Evolutionary conservation across 2,329 filamentous ascomycete genomes (phyloP).

Genomic region (Botryosphaeria dothidea): DNA sequence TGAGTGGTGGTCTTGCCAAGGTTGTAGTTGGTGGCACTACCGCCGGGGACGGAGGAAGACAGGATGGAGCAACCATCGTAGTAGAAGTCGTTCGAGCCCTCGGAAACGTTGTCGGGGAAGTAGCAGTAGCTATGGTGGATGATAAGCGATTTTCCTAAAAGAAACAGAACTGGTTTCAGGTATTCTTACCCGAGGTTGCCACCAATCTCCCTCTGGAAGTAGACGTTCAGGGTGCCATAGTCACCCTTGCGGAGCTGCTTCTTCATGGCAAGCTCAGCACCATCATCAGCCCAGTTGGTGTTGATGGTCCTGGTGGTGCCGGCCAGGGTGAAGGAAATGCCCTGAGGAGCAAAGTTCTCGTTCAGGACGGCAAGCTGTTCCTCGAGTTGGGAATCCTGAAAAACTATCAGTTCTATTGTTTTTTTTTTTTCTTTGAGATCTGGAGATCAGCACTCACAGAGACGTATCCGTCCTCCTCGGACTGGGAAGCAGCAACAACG

Average conservation of each 20-base stretch:
- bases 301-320: slow-evolving; percentile 21
- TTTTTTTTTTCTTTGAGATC: no score
- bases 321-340: slow-evolving; percentile 21
- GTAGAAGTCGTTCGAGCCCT: slow-evolving; percentile 23
- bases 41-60: slow-evolving; percentile 28
- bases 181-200: slow-evolving; percentile 49
- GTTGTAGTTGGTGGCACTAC: slow-evolving; percentile 23
- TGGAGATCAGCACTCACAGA: slow-evolving; percentile 15
- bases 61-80: slow-evolving; percentile 28
- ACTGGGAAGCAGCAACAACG: slow-evolving; percentile 30
- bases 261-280: slow-evolving; percentile 23
- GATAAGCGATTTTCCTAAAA: slow-evolving; percentile 23
- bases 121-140: neutral
- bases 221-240: slow-evolving; percentile 31
- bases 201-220: slow-evolving; percentile 28
- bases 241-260: slow-evolving; percentile 26
- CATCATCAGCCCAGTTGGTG: slow-evolving; percentile 21
- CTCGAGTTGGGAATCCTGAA: neutral
- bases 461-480: slow-evolving; percentile 22
- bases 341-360: slow-evolving; percentile 20
- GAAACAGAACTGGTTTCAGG: slow-evolving; percentile 40
- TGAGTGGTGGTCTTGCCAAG: slow-evolving; percentile 32
- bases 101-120: slow-evolving; percentile 19
- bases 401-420: neutral
- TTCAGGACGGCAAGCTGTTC: slow-evolving; percentile 24